A percentile compares a stretch with the other conserved stretches of the same genome.
These are phyloP conservation scores for Leishmania aethiopica DNA, from an alignment of 208 protist genomes.

Conservation along the genomic window DNA sequence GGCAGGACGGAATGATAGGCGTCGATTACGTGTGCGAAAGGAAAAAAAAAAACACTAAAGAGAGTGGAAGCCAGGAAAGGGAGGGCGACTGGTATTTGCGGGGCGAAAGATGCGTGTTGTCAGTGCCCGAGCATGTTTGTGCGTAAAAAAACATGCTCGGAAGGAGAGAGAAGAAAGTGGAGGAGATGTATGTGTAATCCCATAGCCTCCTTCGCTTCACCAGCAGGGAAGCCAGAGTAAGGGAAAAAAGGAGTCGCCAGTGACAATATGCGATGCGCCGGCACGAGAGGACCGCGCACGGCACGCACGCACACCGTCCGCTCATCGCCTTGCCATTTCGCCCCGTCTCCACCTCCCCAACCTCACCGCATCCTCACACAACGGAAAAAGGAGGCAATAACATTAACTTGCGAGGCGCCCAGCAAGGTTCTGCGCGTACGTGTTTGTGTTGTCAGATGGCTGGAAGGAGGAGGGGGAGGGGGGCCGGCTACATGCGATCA, in stretches of 20 bases:
- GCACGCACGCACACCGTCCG: background rate
- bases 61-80: background rate
- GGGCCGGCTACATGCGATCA: background rate
- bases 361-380: background rate
- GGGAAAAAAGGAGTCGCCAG: background rate
- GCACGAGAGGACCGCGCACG: background rate
- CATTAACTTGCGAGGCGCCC: background rate
- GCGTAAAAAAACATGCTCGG: background rate
- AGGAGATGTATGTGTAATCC: background rate
- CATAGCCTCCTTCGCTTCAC: background rate
- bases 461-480: background rate
- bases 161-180: background rate
- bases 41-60: background rate
- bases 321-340: background rate
- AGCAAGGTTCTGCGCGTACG: background rate
- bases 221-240: background rate
- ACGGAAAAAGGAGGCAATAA: background rate
- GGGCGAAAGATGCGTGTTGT: background rate
- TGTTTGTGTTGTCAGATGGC: background rate
- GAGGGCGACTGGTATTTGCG: background rate
- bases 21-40: background rate
- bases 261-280: background rate
- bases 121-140: background rate
- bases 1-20: background rate
- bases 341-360: background rate